A percentile compares a stretch with the other conserved stretches of the same genome.
Evolutionary conservation across 2,329 filamentous ascomycete genomes (phyloP).

Genomic region (Tolypocladium album): DNA sequence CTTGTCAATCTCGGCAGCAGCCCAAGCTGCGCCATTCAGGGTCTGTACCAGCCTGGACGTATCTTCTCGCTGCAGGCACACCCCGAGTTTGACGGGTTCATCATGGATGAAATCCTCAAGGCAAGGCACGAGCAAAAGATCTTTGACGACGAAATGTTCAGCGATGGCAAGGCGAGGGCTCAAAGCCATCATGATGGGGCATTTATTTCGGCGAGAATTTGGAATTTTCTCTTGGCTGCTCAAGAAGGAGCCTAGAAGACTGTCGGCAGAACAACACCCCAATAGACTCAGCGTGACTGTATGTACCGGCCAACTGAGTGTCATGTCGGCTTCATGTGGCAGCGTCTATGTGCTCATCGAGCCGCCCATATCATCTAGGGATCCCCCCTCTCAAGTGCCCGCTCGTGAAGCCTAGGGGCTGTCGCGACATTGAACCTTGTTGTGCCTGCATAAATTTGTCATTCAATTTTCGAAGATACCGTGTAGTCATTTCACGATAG

Average conservation of each 20-base stretch:
- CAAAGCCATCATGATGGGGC: conserved; percentile 15
- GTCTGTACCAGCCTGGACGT: conserved; percentile 22
- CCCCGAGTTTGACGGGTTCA: conserved; percentile 28
- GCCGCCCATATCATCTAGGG: neutral
- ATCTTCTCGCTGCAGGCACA: conserved; percentile 31
- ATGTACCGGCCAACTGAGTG: neutral
- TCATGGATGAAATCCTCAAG: conserved; percentile 21
- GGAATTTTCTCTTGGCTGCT: conserved; percentile 10
- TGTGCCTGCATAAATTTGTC: neutral
- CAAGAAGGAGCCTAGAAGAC: neutral
- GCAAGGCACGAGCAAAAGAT: conserved; percentile 13
- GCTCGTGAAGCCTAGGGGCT: neutral
- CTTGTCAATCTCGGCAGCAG: conserved; percentile 26
- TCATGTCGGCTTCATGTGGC: neutral
- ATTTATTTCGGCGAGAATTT: conserved; percentile 14
- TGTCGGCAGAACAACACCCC: neutral
- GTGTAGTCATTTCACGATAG: no score
- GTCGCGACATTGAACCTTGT: neutral
- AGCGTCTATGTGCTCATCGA: neutral
- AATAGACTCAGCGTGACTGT: neutral
- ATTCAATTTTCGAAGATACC: no score
- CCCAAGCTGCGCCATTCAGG: conserved; percentile 26
- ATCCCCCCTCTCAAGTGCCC: neutral
- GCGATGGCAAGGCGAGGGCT: conserved; percentile 15
- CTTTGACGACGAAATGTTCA: conserved; percentile 15